Evolutionary conservation across 208 protist genomes (phyloP), one percentile per base, ranked within the genome.

Genomic region (Strigomonas culicis): DNA sequence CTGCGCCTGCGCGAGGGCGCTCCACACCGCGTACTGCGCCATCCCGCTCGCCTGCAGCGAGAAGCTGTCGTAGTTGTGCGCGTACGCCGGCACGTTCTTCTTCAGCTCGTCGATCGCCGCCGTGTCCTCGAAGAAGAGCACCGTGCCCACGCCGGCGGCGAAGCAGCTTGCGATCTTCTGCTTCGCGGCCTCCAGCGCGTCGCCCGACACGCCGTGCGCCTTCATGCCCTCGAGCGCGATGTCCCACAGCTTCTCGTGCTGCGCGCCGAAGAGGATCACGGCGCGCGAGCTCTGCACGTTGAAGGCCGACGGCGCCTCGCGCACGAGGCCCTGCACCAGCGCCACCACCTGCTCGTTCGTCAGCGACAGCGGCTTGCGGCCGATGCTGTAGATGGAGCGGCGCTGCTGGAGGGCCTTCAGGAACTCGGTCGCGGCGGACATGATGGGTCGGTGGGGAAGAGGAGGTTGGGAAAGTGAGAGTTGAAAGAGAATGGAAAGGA

Each of bases 81-180:
- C 74, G 59, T 87, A 87, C 7, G 39, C 4, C 22, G 77, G 77
- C 47, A 73, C 80, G 28, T 74, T 43, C 59, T 82, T 39, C 63
- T 84, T 74, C 51, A 79, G 77, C 15, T 28, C 44, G 49, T 72
- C 74, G 36, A 87, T 52, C n/a, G 73, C 25, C 1, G 11, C 32
- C 0, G 7, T n/a, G 63, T 87, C 77, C 59, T 87, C 81, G 65
- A 75, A 87, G 61, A 87, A 87, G 21, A 87, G 65, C 13, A 87
- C 57, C 0, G 81, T 84, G 49, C 81, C 81, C 51, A 77, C 81
- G 3, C 72, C 81, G 25, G 70, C 31, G n/a, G 70, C 67, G 66
- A 87, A 84, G 63, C 66, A 80, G 25, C 57, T 32, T 50, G 80
- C 63, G 17, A 86, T 67, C 68, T 83, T 83, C 46, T 44, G 59